A percentile compares a stretch with the other conserved stretches of the same genome.
Conservation (phyloP, 179 eudicot species). For the Sideroxylon spinosum region DNA sequence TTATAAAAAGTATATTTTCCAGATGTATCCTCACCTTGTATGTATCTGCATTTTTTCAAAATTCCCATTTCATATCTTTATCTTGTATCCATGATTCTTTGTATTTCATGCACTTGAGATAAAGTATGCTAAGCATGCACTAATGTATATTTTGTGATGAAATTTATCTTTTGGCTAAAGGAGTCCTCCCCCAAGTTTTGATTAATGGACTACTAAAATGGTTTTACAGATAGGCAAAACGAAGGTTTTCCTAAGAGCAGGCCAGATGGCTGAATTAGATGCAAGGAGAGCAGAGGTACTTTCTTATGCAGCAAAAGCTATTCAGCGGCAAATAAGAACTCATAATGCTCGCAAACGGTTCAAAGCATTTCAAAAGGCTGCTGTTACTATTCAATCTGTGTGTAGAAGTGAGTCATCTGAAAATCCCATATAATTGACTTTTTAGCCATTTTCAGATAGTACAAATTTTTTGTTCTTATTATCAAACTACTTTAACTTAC, state of each 20-base stretch:
- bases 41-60: too few relatives aligned
- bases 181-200: neutral
- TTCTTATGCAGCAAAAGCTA: constrained; percentile 69
- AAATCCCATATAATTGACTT: neutral
- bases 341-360: constrained; percentile 74
- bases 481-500: neutral
- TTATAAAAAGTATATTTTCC: too few relatives aligned
- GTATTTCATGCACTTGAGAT: constrained; percentile 8
- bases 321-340: constrained; percentile 75
- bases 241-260: constrained; percentile 93
- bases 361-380: constrained; percentile 54
- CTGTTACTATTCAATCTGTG: constrained; percentile 55
- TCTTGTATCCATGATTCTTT: too few relatives aligned
- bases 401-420: constrained; percentile 54
- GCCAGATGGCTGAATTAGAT: constrained; percentile 99
- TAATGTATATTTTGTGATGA: neutral
- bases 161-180: neutral
- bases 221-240: constrained; percentile 78
- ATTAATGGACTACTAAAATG: neutral
- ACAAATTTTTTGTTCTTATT: neutral
- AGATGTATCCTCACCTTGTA: too few relatives aligned
- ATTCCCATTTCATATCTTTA: too few relatives aligned
- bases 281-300: constrained; percentile 87
- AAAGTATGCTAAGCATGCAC: constrained; percentile 8
- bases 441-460: neutral